phyloP scores from a whole-genome alignment of 495 filamentous ascomycete species.

The Penicillium daleae region DNA sequence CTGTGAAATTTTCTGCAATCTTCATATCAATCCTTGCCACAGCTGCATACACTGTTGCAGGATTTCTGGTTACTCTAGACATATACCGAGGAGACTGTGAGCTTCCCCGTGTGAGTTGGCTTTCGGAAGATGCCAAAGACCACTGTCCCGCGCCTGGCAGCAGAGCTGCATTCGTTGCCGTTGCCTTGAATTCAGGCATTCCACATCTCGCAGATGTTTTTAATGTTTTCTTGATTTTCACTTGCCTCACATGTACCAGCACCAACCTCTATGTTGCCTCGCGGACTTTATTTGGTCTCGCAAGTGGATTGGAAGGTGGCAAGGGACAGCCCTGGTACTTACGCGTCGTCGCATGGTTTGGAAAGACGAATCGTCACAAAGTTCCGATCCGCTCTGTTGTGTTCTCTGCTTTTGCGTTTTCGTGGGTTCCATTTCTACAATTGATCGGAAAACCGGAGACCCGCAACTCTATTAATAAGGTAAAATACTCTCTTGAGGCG shows the following conservation, averaged over 20 bases:
- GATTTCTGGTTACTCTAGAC: background rate
- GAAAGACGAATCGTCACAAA: slow-evolving; percentile 35
- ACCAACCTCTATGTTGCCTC: slow-evolving; percentile 53
- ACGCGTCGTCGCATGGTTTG: slow-evolving; percentile 35
- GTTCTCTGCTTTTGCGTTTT: slow-evolving; percentile 40
- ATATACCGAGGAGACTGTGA: background rate
- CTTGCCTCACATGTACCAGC: slow-evolving; percentile 28
- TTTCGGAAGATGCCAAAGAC: background rate
- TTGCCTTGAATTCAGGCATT: background rate
- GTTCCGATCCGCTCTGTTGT: slow-evolving; percentile 43
- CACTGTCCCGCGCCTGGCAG: background rate
- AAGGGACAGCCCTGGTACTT: slow-evolving; percentile 11
- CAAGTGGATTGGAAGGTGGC: slow-evolving; percentile 34
- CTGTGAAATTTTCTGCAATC: background rate
- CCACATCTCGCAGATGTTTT: background rate
- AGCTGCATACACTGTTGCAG: background rate
- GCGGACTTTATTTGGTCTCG: slow-evolving; percentile 49
- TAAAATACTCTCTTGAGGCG: background rate
- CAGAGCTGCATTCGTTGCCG: background rate
- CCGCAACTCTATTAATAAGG: background rate
- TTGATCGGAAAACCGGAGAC: background rate
- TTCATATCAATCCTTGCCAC: background rate
- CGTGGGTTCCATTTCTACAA: slow-evolving; percentile 47
- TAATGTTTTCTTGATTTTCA: background rate
- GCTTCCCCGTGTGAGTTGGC: background rate